Conservation (phyloP, 2,329 filamentous ascomycete genomes). For the Botryosphaeria dothidea region DNA sequence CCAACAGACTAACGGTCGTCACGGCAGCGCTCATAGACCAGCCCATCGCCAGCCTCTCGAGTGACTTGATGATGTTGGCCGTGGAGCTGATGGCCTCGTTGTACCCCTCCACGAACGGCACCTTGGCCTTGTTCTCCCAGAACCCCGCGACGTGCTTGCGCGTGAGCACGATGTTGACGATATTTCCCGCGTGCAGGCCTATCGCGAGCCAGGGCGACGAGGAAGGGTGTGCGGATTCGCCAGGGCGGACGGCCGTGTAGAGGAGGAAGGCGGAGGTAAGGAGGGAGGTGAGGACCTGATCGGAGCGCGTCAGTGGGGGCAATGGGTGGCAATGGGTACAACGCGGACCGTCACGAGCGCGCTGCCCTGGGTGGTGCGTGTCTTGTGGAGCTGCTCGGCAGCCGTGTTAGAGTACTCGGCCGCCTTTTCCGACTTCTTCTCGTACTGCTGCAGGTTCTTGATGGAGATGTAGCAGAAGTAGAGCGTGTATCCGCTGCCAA, state of each 20-base stretch:
- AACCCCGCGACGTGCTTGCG: constrained; percentile 33
- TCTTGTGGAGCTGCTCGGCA: constrained; percentile 35
- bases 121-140: constrained; percentile 34
- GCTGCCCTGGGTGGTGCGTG: constrained; percentile 36
- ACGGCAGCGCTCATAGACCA: background rate
- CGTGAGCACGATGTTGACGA: constrained; percentile 23
- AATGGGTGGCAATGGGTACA: background rate
- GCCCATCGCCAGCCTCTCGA: constrained; percentile 1
- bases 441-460: constrained; percentile 36
- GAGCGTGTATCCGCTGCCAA: constrained; percentile 29
- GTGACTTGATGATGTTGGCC: background rate
- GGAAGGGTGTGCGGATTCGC: background rate
- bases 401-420: constrained; percentile 38
- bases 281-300: constrained; percentile 29
- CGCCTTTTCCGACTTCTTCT: constrained; percentile 35
- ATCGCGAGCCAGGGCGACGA: constrained; percentile 15
- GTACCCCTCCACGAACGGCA: constrained; percentile 38
- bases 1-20: background rate
- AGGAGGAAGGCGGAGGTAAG: constrained; percentile 26
- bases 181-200: constrained; percentile 23
- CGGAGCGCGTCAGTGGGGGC: background rate
- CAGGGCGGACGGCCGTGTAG: constrained; percentile 18
- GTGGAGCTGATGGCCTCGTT: constrained; percentile 35
- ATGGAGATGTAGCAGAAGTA: constrained; percentile 38
- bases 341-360: constrained; percentile 31